These are phyloP conservation scores for Entomortierella chlamydospora DNA, from an alignment of 192 early-diverging fungal genomes.

Conservation along the genomic window DNA sequence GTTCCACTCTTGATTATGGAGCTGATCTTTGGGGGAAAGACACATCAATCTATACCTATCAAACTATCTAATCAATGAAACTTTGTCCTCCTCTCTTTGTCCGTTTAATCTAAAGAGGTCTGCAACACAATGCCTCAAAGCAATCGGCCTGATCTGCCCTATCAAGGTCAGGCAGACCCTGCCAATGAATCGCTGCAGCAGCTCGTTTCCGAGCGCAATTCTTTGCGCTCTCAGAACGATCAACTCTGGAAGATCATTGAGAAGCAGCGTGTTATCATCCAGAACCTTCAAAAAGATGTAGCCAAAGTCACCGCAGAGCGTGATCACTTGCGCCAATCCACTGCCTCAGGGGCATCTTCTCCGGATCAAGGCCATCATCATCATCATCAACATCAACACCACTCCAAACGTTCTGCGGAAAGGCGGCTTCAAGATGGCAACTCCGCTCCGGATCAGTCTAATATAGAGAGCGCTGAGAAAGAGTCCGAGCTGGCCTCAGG, in stretches of 20 bases:
- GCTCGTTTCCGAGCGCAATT: conserved; percentile 71
- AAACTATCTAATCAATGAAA: not conserved
- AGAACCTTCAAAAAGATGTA: conserved; percentile 80
- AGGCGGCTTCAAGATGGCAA: conserved; percentile 11
- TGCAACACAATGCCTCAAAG: conserved; percentile 27
- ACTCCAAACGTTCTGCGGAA: conserved; percentile 33
- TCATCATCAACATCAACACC: conserved; percentile 3
- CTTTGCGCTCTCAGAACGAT: conserved; percentile 82
- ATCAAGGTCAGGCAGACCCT: conserved; percentile 17
- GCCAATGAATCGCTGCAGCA: conserved; percentile 32
- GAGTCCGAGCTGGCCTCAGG: conserved; percentile 43
- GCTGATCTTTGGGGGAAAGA: too few relatives aligned
- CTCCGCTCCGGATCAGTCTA: not conserved
- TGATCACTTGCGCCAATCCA: conserved; percentile 24
- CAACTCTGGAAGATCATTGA: conserved; percentile 94
- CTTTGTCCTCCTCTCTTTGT: not conserved
- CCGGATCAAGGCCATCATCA: conserved; percentile 10
- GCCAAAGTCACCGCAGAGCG: conserved; percentile 49
- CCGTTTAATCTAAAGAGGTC: not conserved
- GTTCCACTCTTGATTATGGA: too few relatives aligned
- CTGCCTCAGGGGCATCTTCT: not conserved
- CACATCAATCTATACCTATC: not conserved
- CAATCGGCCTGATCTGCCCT: conserved; percentile 21
- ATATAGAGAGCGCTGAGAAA: not conserved
- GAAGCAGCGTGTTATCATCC: conserved; percentile 87